A percentile compares a stretch with the other conserved stretches of the same genome.
Evolutionary conservation across 2,329 filamentous ascomycete species (phyloP).

Genomic region (Pseudogymnoascus sp.): DNA sequence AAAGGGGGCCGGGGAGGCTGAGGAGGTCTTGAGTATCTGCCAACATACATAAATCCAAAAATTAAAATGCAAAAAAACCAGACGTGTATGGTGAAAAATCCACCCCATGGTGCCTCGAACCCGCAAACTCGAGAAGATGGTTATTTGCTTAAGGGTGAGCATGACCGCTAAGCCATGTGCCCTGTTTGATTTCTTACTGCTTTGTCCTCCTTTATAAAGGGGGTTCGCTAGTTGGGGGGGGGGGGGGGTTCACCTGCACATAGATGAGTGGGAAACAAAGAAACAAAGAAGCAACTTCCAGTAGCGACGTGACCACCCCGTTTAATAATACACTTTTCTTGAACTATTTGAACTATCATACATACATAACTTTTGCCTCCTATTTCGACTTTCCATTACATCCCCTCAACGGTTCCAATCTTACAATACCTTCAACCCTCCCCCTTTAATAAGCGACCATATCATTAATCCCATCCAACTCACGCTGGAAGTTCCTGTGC

Average conservation of each 20-base stretch:
- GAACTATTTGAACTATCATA: background rate
- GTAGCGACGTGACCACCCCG: background rate
- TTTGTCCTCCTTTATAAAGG: background rate
- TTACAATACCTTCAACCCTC: too few relatives aligned
- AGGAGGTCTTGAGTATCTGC: background rate
- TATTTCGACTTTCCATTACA: background rate
- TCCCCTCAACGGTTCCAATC: background rate
- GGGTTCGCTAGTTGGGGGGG: background rate
- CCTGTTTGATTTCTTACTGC: background rate
- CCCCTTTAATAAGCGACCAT: constrained; percentile 59
- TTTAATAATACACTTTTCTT: background rate
- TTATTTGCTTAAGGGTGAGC: background rate
- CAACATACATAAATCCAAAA: background rate
- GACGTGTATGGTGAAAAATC: constrained; percentile 1
- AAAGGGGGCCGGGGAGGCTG: background rate
- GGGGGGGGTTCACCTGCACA: background rate
- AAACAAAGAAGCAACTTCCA: background rate
- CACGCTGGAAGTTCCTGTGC: constrained; percentile 66
- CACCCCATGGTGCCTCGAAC: background rate
- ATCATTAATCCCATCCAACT: constrained; percentile 58
- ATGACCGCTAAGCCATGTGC: background rate
- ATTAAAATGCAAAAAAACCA: background rate
- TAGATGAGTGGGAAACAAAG: background rate
- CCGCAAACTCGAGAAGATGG: background rate
- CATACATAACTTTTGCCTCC: background rate